These are phyloP conservation scores for Lepidium campestre DNA, from an alignment of 441 rosid species.

Conservation along the genomic window DNA sequence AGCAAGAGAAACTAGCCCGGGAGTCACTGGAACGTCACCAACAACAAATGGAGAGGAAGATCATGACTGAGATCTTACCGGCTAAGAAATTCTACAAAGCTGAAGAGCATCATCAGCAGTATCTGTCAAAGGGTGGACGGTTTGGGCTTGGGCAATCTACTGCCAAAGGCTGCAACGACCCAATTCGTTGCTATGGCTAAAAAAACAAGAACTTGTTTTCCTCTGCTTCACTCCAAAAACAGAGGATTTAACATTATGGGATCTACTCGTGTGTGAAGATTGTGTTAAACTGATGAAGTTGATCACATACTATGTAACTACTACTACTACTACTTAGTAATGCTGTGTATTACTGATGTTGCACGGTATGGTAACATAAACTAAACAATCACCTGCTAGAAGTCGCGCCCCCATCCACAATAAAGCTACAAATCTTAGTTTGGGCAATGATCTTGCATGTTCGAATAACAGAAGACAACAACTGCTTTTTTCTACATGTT, in stretches of 20 bases:
- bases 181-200: constrained; percentile 88
- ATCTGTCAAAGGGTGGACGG: constrained; percentile 82
- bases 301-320: background rate
- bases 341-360: background rate
- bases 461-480: too few species aligned
- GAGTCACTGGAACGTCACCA: constrained; percentile 66
- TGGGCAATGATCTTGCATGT: too few species aligned
- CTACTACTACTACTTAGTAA: background rate
- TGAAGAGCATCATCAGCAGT: constrained; percentile 88
- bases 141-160: constrained; percentile 65
- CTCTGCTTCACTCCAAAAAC: constrained; percentile 2
- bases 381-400: background rate
- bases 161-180: constrained; percentile 78
- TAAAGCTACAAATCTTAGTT: too few species aligned
- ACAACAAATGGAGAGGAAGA: constrained; percentile 53
- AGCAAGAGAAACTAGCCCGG: constrained; percentile 70
- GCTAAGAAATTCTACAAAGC: constrained; percentile 89
- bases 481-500: too few species aligned
- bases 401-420: too few species aligned
- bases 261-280: background rate
- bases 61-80: constrained; percentile 74
- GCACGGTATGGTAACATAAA: background rate
- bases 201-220: background rate
- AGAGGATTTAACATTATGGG: background rate
- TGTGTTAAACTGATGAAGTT: background rate